Evolutionary conservation across 108 stramenopile genomes (phyloP).

Genomic region (Cyclotella atomus): DNA sequence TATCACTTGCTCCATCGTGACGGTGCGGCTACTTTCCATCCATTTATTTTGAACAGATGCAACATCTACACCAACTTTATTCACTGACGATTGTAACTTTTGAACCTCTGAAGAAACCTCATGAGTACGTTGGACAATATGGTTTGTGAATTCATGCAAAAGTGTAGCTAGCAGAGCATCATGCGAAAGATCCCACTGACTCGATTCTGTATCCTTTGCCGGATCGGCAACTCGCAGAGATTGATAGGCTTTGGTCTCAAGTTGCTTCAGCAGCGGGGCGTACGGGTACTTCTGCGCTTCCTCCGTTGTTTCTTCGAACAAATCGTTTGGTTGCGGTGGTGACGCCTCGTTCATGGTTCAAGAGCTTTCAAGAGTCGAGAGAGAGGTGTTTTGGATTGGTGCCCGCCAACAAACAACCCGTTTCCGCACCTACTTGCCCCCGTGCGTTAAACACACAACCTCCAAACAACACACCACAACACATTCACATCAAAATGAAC

Average conservation of each 20-base stretch:
- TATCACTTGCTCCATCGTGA: constrained; percentile 34
- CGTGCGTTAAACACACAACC: no score
- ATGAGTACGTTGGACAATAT: constrained; percentile 16
- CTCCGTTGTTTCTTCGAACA: neutral
- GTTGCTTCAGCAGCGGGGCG: constrained; percentile 9
- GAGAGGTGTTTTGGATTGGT: no score
- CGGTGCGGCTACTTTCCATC: neutral
- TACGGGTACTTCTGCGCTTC: constrained; percentile 7
- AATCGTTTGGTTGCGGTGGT: neutral
- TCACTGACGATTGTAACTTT: constrained; percentile 10
- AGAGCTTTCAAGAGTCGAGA: no score
- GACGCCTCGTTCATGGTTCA: no score
- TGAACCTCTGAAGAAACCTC: constrained; percentile 16
- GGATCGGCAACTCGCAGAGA: neutral
- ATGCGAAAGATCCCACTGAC: constrained; percentile 29
- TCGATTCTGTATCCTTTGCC: neutral
- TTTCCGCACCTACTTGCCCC: no score
- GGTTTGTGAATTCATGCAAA: constrained; percentile 31
- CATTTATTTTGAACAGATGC: constrained; percentile 9
- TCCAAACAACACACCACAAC: no score
- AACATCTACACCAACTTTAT: constrained; percentile 33
- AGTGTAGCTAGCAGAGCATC: constrained; percentile 33
- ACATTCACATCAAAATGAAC: no score
- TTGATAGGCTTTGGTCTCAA: constrained; percentile 13
- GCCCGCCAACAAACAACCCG: neutral